Percentiles rank a stretch among this genome's conserved stretches.
These are phyloP conservation scores for Salix arbutifolia DNA, from an alignment of 345 rosid genomes.

Conservation along the genomic window DNA sequence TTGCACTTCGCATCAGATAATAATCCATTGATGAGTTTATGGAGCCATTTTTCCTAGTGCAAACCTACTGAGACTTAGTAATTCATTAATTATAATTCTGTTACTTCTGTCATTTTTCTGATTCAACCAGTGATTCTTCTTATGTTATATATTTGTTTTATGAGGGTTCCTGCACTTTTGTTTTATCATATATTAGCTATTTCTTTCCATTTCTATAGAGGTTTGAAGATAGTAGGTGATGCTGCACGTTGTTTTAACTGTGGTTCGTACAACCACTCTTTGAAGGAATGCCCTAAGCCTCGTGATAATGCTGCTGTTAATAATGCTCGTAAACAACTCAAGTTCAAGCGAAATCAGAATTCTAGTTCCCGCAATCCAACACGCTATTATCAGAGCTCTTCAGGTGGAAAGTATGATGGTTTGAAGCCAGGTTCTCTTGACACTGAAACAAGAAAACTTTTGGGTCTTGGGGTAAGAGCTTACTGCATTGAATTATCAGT, in stretches of 20 bases:
- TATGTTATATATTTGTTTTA: not conserved
- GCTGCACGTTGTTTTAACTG: conserved; percentile 94
- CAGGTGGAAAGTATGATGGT: conserved; percentile 75
- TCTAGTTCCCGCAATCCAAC: conserved; percentile 46
- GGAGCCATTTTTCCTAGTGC: too few species aligned
- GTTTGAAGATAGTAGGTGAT: conserved; percentile 62
- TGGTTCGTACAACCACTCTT: conserved; percentile 79
- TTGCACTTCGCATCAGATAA: not conserved
- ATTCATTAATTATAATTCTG: not conserved
- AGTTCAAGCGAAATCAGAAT: conserved; percentile 59
- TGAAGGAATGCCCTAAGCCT: conserved; percentile 86
- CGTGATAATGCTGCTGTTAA: conserved; percentile 72
- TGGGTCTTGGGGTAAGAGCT: conserved; percentile 74
- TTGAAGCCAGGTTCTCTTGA: conserved; percentile 82
- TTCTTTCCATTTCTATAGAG: conserved; percentile 44
- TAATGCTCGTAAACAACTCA: conserved; percentile 75
- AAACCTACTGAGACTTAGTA: not conserved
- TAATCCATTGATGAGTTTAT: not conserved
- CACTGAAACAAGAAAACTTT: conserved; percentile 69
- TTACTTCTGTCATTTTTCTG: not conserved
- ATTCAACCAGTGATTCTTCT: not conserved
- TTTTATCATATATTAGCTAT: conserved; percentile 1
- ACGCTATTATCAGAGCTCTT: conserved; percentile 68
- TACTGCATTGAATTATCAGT: not conserved
- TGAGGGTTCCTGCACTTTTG: not conserved